Percentiles rank a stretch among this genome's conserved stretches.
Evolutionary conservation across 2,329 filamentous ascomycete species (phyloP).

Genomic region (Oidium heveae): DNA sequence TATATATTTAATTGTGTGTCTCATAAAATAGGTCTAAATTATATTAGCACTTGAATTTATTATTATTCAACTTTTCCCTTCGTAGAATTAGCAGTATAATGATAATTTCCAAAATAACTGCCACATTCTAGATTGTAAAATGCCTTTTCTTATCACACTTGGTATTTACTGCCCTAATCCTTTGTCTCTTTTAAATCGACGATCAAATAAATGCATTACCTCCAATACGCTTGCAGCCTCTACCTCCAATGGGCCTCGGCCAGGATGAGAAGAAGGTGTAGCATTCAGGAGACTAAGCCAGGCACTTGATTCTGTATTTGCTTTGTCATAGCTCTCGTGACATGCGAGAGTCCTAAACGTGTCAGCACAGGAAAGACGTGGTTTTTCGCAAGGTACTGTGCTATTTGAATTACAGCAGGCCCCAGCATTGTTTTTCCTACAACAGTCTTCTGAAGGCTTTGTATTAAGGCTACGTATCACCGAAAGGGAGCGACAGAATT

Average conservation of each 20-base stretch:
- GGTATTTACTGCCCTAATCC: neutral
- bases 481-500: slow-evolving; percentile 62
- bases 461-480: slow-evolving; percentile 22
- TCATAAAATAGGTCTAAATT: too few relatives aligned
- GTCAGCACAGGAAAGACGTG: slow-evolving; percentile 46
- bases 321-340: slow-evolving; percentile 50
- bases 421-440: slow-evolving; percentile 29
- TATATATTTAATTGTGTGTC: too few relatives aligned
- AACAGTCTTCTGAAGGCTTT: slow-evolving; percentile 30
- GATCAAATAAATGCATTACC: slow-evolving; percentile 58
- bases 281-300: slow-evolving; percentile 54
- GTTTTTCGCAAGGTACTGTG: slow-evolving; percentile 10
- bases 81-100: too few relatives aligned
- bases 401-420: slow-evolving; percentile 28
- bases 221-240: slow-evolving; percentile 70
- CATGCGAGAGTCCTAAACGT: slow-evolving; percentile 56
- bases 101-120: too few relatives aligned
- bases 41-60: too few relatives aligned
- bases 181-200: slow-evolving; percentile 33
- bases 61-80: too few relatives aligned
- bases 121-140: too few relatives aligned
- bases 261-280: slow-evolving; percentile 17
- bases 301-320: slow-evolving; percentile 45
- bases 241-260: slow-evolving; percentile 41
- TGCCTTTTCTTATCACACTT: too few relatives aligned